A percentile compares a stretch with the other conserved stretches of the same genome.
Conservation (phyloP, 2,329 filamentous ascomycete genomes). For the Colletotrichum liaoningense region DNA sequence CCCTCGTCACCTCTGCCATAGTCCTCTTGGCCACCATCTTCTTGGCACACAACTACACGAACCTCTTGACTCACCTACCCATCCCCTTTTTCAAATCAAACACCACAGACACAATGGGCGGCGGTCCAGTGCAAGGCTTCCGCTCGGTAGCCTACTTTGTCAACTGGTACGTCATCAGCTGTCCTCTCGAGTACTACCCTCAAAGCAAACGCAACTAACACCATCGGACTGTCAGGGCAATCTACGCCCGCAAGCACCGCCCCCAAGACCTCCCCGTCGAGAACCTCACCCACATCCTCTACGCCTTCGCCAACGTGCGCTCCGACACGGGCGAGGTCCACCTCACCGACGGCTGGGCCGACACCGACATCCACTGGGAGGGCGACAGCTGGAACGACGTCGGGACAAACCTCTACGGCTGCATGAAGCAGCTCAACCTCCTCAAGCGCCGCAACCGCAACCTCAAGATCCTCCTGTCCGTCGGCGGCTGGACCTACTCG, state of each 20-base stretch:
- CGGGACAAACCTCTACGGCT: slow-evolving; percentile 88
- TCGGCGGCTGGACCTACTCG: slow-evolving; percentile 94
- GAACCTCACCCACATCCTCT: slow-evolving; percentile 89
- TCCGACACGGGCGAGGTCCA: slow-evolving; percentile 82
- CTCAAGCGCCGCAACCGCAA: slow-evolving; percentile 85
- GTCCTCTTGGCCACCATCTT: slow-evolving; percentile 38
- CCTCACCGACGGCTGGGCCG: slow-evolving; percentile 72
- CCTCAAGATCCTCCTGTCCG: slow-evolving; percentile 85
- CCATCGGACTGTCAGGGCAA: slow-evolving; percentile 64
- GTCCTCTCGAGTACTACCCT: too few species aligned
- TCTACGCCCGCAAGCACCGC: slow-evolving; percentile 87
- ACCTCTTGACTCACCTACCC: slow-evolving; percentile 22
- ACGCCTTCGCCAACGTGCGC: slow-evolving; percentile 89
- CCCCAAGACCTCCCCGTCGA: slow-evolving; percentile 85
- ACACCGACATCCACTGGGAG: slow-evolving; percentile 79
- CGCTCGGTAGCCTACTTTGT: slow-evolving; percentile 79
- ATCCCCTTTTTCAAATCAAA: slow-evolving; percentile 13
- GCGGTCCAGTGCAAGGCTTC: slow-evolving; percentile 62
- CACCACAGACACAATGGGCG: slow-evolving; percentile 50
- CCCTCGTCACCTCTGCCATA: slow-evolving; percentile 36
- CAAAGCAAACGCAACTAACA: background rate
- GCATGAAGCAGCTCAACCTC: slow-evolving; percentile 87
- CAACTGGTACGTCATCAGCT: slow-evolving; percentile 65
- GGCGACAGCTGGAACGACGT: slow-evolving; percentile 76
- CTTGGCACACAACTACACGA: slow-evolving; percentile 37